These are phyloP conservation scores for Rhinocladiella similis DNA, from an alignment of 2,329 filamentous ascomycete species.

Conservation along the genomic window DNA sequence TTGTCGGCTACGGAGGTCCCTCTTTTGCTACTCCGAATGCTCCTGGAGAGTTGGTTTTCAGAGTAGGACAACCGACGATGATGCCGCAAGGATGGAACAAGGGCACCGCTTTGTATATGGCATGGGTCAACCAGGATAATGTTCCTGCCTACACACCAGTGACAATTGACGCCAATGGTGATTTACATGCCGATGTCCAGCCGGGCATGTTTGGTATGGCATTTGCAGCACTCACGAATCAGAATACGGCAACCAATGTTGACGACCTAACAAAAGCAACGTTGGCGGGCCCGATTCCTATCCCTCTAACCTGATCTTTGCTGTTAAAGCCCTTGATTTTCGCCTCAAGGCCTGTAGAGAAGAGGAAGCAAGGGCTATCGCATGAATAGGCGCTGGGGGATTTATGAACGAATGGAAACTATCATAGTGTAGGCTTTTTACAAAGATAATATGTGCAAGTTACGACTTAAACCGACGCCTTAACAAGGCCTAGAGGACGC, in stretches of 20 bases:
- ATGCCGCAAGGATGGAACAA: slow-evolving; percentile 14
- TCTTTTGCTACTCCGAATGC: slow-evolving; percentile 19
- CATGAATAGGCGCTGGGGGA: slow-evolving; percentile 4
- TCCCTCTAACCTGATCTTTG: slow-evolving; percentile 15
- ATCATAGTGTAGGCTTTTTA: too few relatives aligned
- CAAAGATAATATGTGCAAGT: too few relatives aligned
- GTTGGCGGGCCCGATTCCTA: slow-evolving; percentile 18
- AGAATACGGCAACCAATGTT: slow-evolving; percentile 20
- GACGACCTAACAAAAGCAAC: slow-evolving; percentile 21
- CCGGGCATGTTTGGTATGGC: slow-evolving; percentile 26
- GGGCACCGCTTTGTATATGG: slow-evolving; percentile 21
- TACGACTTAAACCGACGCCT: too few relatives aligned
- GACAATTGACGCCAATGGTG: slow-evolving; percentile 18
- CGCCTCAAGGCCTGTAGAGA: background rate
- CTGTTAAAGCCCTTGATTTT: background rate
- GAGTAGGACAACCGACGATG: slow-evolving; percentile 21
- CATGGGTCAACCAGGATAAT: slow-evolving; percentile 30
- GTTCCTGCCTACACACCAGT: slow-evolving; percentile 28
- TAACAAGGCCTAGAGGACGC: too few relatives aligned
- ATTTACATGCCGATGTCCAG: slow-evolving; percentile 22
- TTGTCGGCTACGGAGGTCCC: slow-evolving; percentile 16
- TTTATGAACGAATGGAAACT: background rate
- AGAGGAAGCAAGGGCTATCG: background rate
- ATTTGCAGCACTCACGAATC: slow-evolving; percentile 28
- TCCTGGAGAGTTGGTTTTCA: slow-evolving; percentile 21